Percentiles rank a stretch among this genome's conserved stretches.
Conservation (phyloP, 2,329 filamentous ascomycete species). For the Fusarium newnesense region DNA sequence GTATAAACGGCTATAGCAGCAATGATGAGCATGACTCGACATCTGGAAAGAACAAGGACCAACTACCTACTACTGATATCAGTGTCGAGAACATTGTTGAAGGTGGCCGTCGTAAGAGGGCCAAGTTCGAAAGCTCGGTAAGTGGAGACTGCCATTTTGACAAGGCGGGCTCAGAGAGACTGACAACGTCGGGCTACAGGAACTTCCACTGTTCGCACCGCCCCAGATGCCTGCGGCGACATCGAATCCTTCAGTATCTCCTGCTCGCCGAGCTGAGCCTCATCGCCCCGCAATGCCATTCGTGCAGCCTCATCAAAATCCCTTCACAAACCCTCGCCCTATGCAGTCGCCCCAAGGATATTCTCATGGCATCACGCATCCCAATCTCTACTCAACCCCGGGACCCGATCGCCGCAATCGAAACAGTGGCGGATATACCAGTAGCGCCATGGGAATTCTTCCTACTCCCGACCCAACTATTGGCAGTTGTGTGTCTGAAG, state of each 20-base stretch:
- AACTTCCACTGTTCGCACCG: conserved; percentile 93
- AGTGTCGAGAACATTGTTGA: conserved; percentile 98
- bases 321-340: conserved; percentile 80
- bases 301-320: conserved; percentile 78
- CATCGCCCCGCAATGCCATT: conserved; percentile 80
- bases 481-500: conserved; percentile 95
- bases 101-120: conserved; percentile 92
- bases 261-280: conserved; percentile 82
- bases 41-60: conserved; percentile 79
- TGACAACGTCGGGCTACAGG: conserved; percentile 65
- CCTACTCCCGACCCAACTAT: conserved; percentile 98
- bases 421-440: conserved; percentile 67
- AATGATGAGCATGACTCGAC: conserved; percentile 83
- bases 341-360: conserved; percentile 89
- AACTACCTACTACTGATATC: conserved; percentile 94
- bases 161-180: conserved; percentile 32
- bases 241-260: conserved; percentile 98
- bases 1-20: conserved; percentile 82
- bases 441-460: conserved; percentile 66
- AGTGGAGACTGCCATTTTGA: conserved; percentile 55
- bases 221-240: conserved; percentile 91
- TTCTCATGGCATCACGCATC: conserved; percentile 57
- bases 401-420: conserved; percentile 72
- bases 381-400: conserved; percentile 71
- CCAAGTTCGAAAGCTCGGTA: conserved; percentile 97